Conservation (phyloP, 116 monocot species). For the Papilionanthe hybrid region DNA sequence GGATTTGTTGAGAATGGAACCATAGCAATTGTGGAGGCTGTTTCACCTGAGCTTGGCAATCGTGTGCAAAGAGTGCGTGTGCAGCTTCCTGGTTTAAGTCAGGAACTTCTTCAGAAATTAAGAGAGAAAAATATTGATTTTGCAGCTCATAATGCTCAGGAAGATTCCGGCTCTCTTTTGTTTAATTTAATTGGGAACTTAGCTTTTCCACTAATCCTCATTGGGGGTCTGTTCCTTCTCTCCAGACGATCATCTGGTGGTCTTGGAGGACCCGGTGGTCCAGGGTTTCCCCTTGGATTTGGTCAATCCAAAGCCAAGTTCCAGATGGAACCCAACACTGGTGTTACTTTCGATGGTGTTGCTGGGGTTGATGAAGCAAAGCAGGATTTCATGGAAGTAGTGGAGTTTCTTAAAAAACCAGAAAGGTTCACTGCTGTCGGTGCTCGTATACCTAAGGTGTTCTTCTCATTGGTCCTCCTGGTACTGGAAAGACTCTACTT, state of each 20-base stretch:
- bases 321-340: slow-evolving; percentile 91
- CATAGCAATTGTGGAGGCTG: slow-evolving; percentile 91
- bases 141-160: slow-evolving; percentile 89
- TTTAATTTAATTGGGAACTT: slow-evolving; percentile 93
- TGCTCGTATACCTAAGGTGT: slow-evolving; percentile 58
- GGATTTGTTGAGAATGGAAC: slow-evolving; percentile 94
- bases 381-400: slow-evolving; percentile 69
- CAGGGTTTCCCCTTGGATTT: slow-evolving; percentile 73
- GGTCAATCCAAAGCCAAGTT: slow-evolving; percentile 87
- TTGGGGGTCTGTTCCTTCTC: slow-evolving; percentile 83
- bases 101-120: slow-evolving; percentile 90
- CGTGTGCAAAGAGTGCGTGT: slow-evolving; percentile 85
- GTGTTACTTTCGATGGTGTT: slow-evolving; percentile 69
- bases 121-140: slow-evolving; percentile 90
- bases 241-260: slow-evolving; percentile 81
- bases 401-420: slow-evolving; percentile 62
- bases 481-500: slow-evolving; percentile 51
- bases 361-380: slow-evolving; percentile 66
- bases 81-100: slow-evolving; percentile 91
- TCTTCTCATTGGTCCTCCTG: slow-evolving; percentile 50
- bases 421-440: slow-evolving; percentile 65
- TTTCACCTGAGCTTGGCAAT: slow-evolving; percentile 93
- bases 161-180: slow-evolving; percentile 75
- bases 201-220: slow-evolving; percentile 86
- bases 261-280: slow-evolving; percentile 87